phyloP scores from a whole-genome alignment of 495 filamentous ascomycete species.

The Venustampulla echinocandica region DNA sequence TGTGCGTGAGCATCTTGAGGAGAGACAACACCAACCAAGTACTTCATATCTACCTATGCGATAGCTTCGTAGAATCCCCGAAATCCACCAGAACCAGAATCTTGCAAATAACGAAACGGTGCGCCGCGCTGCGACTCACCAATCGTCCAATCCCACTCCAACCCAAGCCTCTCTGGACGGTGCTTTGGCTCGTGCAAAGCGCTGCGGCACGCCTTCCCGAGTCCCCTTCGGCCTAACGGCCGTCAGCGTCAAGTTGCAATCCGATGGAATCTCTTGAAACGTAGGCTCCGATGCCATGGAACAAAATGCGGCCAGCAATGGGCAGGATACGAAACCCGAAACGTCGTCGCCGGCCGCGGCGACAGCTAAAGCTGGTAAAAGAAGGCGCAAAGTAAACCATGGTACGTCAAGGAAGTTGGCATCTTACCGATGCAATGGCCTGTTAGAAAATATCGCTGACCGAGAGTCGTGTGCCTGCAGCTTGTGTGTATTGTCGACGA shows the following conservation, averaged over 20 bases:
- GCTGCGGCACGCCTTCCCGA: constrained; percentile 1
- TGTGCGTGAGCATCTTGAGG: not conserved
- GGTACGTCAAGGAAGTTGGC: constrained; percentile 49
- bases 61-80: not conserved
- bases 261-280: constrained; percentile 22
- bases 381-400: constrained; percentile 99
- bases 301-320: constrained; percentile 40
- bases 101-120: no score
- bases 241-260: constrained; percentile 17
- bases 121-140: no score
- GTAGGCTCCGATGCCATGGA: constrained; percentile 34
- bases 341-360: constrained; percentile 32
- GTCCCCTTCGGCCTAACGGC: constrained; percentile 4
- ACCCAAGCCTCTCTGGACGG: not conserved
- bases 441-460: constrained; percentile 33
- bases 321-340: constrained; percentile 40
- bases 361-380: constrained; percentile 63
- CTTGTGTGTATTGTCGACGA: constrained; percentile 98
- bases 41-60: no score
- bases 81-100: no score
- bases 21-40: no score
- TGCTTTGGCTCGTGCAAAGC: not conserved
- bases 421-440: constrained; percentile 16
- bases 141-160: no score
- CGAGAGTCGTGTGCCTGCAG: constrained; percentile 49